Conservation (phyloP, 148 eudicot species). For the Polygonum maritimum region DNA sequence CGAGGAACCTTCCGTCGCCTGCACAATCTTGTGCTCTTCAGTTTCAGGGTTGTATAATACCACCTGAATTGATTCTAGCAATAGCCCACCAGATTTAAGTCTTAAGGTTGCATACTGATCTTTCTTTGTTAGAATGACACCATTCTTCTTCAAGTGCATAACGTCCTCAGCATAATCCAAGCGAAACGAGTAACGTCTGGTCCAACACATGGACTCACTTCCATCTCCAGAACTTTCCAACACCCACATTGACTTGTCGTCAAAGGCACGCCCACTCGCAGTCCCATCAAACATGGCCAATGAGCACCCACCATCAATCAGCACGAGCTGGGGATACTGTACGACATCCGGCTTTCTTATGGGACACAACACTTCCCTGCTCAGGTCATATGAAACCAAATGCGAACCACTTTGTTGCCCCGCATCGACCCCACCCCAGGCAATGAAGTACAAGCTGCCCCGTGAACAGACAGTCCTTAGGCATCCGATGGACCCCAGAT, state of each 20-base stretch:
- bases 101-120: too few relatives aligned
- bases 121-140: too few relatives aligned
- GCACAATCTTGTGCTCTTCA: background rate
- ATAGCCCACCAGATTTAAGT: too few relatives aligned
- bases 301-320: background rate
- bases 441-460: background rate
- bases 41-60: background rate
- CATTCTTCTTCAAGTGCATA: too few relatives aligned
- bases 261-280: too few relatives aligned
- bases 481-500: too few relatives aligned
- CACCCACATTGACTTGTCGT: background rate
- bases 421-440: too few relatives aligned
- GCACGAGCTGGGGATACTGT: too few relatives aligned
- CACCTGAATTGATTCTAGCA: background rate
- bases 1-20: background rate
- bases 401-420: background rate
- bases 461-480: background rate
- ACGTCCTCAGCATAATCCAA: too few relatives aligned
- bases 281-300: too few relatives aligned
- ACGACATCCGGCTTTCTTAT: background rate
- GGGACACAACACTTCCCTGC: background rate
- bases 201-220: background rate
- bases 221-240: background rate
- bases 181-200: background rate
- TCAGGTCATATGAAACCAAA: background rate